phyloP scores from a whole-genome alignment of 2,329 filamentous ascomycete species.

The Seiridium unicorne region DNA sequence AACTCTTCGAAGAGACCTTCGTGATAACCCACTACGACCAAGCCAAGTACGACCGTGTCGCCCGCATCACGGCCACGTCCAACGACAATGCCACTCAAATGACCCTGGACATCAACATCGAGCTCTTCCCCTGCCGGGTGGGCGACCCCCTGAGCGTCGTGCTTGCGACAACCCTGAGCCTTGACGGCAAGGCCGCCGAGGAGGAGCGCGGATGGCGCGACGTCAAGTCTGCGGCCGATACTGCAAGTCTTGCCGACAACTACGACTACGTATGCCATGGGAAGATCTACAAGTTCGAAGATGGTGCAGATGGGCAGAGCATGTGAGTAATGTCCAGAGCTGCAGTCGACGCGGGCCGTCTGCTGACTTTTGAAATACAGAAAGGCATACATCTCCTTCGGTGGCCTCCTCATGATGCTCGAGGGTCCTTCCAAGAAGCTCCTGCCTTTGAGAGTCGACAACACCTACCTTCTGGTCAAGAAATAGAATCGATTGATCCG shows the following conservation, averaged over 20 bases:
- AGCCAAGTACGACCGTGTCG: conserved; percentile 92
- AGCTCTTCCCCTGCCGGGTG: conserved; percentile 76
- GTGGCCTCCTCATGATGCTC: conserved; percentile 84
- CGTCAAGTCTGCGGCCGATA: conserved; percentile 47
- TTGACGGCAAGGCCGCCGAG: conserved; percentile 63
- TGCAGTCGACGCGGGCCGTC: background rate
- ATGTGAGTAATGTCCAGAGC: conserved; percentile 61
- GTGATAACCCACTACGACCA: conserved; percentile 75
- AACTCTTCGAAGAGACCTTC: conserved; percentile 93
- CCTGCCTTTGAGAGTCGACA: conserved; percentile 85
- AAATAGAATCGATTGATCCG: conserved; percentile 53
- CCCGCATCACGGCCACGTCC: conserved; percentile 77
- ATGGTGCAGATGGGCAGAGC: conserved; percentile 73
- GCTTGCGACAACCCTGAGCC: conserved; percentile 78
- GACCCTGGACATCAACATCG: conserved; percentile 89
- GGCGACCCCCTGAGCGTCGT: conserved; percentile 80
- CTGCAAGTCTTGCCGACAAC: conserved; percentile 66
- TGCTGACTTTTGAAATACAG: conserved; percentile 43
- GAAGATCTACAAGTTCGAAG: conserved; percentile 87
- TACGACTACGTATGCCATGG: conserved; percentile 88
- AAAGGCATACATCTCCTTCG: conserved; percentile 92
- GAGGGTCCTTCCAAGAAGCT: conserved; percentile 96
- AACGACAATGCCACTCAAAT: conserved; percentile 73
- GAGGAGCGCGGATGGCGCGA: conserved; percentile 77
- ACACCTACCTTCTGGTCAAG: conserved; percentile 91